These are phyloP conservation scores for Exophiala alcalophila DNA, from an alignment of 2,329 filamentous ascomycete species.

Conservation along the genomic window DNA sequence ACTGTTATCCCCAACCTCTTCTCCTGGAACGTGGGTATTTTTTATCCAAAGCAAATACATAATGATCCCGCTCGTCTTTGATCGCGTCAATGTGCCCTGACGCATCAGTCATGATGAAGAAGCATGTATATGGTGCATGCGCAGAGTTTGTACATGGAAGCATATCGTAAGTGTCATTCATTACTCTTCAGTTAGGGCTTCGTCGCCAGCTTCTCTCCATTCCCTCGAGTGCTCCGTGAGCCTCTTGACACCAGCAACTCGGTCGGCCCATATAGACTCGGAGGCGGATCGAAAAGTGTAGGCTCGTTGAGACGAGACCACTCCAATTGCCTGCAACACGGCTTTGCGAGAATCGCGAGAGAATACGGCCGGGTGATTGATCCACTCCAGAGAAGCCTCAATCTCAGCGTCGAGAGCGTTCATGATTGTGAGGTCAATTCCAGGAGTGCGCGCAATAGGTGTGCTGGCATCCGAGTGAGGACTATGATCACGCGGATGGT, in stretches of 20 bases:
- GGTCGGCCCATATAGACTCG: constrained; percentile 82
- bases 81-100: too few species aligned
- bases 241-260: constrained; percentile 75
- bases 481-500: constrained; percentile 37
- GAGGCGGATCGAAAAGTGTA: constrained; percentile 90
- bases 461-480: constrained; percentile 45
- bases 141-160: constrained; percentile 14
- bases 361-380: constrained; percentile 93
- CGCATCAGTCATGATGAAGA: too few species aligned
- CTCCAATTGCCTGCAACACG: constrained; percentile 91
- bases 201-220: constrained; percentile 84
- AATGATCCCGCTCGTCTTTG: too few species aligned
- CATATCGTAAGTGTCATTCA: constrained; percentile 23
- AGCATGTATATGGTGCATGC: constrained; percentile 7
- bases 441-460: constrained; percentile 39
- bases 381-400: constrained; percentile 91
- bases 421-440: constrained; percentile 82
- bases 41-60: too few species aligned
- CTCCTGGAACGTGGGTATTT: too few species aligned
- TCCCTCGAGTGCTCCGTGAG: constrained; percentile 81
- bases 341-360: constrained; percentile 91
- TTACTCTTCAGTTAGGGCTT: constrained; percentile 39
- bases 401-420: constrained; percentile 86
- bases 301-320: constrained; percentile 89
- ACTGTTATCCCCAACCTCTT: too few species aligned